Evolutionary conservation across 2,329 filamentous ascomycete genomes (phyloP), one percentile per base, ranked within the genome.

Genomic region (Verticillium zaregamsianum): DNA sequence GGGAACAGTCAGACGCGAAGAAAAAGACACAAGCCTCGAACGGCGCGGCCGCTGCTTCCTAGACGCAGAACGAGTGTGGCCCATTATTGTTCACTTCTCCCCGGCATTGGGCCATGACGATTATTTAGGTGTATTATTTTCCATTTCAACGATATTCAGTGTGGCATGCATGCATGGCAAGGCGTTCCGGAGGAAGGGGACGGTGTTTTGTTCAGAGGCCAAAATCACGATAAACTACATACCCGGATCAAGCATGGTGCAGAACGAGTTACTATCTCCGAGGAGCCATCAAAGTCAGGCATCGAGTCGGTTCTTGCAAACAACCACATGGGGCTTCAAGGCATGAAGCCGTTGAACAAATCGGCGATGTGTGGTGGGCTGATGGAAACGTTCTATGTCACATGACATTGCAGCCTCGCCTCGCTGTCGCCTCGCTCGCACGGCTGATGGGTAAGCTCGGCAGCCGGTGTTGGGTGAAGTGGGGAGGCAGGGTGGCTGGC

Each of bases 1-100:
- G 74, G 58, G 72, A 74, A 62, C 45, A 49, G 20, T 49, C 45
- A n/a, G 45, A 49, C 45, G 45, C 45, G 45, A 49, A 49, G 45
- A 49, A 49, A 9, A 49, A 49, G 20, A 20, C 45, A 23, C 45
- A 49, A 23, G 11, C n/a, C 45, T 49, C 64, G 9, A 66, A 66
- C 58, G 64, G 64, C 61, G 65, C 64, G 28, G 25, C 54, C 25
- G 45, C 45, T 49, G 20, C 45, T n/a, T 49, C 45, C n/a, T 49
- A 49, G 20, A 49, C 3, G 45, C 45, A 49, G 20, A 14, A 11
- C 45, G 45, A 49, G n/a, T 49, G 20, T 49, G 45, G 45, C 20
- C 9, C 45, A 23, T 49, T n/a, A 49, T 20, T 23, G 45, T 49
- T 25, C 45, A 23, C 6, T 20, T 49, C n/a, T 12, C 45, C 45